Conservation (phyloP, 352 stramenopile species). For the Phytophthora meadii region DNA sequence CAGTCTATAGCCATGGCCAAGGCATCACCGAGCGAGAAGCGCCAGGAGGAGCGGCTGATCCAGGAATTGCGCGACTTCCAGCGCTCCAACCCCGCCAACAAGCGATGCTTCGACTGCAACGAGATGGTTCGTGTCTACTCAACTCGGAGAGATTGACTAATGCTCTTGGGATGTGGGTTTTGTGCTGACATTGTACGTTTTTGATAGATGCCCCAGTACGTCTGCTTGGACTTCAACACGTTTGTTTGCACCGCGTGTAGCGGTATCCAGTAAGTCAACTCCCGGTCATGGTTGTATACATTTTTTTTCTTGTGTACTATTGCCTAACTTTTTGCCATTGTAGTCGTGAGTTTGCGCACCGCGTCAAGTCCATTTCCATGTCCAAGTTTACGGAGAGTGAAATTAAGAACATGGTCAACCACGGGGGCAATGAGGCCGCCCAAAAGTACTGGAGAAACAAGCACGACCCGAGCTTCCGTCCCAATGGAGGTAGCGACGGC, state of each 20-base stretch:
- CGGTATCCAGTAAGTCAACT: slow-evolving; percentile 87
- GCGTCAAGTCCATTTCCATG: slow-evolving; percentile 95
- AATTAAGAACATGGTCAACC: slow-evolving; percentile 89
- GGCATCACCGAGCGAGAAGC: slow-evolving; percentile 70
- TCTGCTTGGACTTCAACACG: slow-evolving; percentile 94
- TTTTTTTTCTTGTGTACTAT: neutral
- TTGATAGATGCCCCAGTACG: slow-evolving; percentile 90
- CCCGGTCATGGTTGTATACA: too few species aligned
- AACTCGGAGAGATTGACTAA: neutral
- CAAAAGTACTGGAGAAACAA: slow-evolving; percentile 89
- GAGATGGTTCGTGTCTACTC: slow-evolving; percentile 68
- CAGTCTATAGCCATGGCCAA: slow-evolving; percentile 28
- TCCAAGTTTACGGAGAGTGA: slow-evolving; percentile 94
- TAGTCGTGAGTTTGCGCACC: slow-evolving; percentile 92
- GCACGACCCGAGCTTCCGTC: slow-evolving; percentile 83
- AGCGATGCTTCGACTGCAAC: slow-evolving; percentile 92
- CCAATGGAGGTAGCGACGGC: slow-evolving; percentile 71
- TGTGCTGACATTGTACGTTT: slow-evolving; percentile 11
- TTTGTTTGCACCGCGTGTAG: slow-evolving; percentile 95
- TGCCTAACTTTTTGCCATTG: neutral
- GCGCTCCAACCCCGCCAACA: slow-evolving; percentile 71
- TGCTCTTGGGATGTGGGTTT: neutral
- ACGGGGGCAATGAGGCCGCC: slow-evolving; percentile 89
- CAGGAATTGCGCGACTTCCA: slow-evolving; percentile 90
- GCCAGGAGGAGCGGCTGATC: slow-evolving; percentile 80